Evolutionary conservation across 179 eudicot species (phyloP), one percentile per base, ranked within the genome.

Genomic region (Beta lomatogona): DNA sequence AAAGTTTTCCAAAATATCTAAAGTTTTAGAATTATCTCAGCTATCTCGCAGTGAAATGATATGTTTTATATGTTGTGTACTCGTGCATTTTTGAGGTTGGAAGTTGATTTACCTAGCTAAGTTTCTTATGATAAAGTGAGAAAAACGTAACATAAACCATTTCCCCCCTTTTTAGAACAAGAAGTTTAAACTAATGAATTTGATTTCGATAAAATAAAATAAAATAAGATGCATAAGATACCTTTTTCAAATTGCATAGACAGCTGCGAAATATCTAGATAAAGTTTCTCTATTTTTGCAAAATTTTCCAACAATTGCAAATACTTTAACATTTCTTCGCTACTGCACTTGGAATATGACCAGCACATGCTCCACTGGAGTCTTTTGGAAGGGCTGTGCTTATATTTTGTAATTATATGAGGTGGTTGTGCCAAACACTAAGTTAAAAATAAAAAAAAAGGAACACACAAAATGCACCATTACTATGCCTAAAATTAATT

Each of bases 321-420:
- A 18, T 41, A 68, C 15, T 44, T 36, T 13, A 3, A 44, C 16
- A 31, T 44, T 14, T 12, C 6, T 68, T 21, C 2, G 53, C 25
- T 68, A 44, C 73, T 68, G 73, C 18, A 44, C 44, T 68, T 36
- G n/a, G 73, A 68, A 45, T 36, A 44, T 44, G 73, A 69, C 52
- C 52, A 67, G 71, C 50, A 67, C 71, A 67, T 36, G 25, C 22
- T 36, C 10, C 73, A 44, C 73, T 45, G 44, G 52, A 69, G 53
- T 69, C 73, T 18, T 45, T 41, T 41, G 73, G 12, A 44, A 44
- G 73, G 48, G 25, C 18, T 69, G 21, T 69, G 52, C 52, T 69
- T 69, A 52, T 44, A 22, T 41, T 69, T 69, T 44, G 25, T 18
- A 69, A 69, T 16, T 4, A 1, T 67, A 41, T 31, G 48, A 67